Conservation (phyloP, 1,139 yeast genomes). For the Candida glucosophila region DNA sequence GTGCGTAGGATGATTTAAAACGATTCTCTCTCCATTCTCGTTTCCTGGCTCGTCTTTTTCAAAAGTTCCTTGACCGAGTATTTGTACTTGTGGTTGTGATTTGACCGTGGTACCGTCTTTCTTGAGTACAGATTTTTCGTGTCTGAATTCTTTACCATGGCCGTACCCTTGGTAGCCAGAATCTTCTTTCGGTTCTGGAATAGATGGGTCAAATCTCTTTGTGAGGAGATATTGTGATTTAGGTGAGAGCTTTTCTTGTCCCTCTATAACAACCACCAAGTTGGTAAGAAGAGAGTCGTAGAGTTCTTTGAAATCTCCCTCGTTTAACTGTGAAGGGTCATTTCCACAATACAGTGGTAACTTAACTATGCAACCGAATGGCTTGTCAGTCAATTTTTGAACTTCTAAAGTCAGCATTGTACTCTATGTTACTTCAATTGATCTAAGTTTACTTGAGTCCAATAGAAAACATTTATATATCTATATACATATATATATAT, state of each 20-base stretch:
- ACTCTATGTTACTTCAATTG: neutral
- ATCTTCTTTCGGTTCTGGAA: slow-evolving; percentile 39
- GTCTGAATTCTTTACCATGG: slow-evolving; percentile 79
- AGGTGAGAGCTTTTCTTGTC: slow-evolving; percentile 58
- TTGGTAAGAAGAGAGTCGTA: slow-evolving; percentile 57
- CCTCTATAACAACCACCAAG: slow-evolving; percentile 67
- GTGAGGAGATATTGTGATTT: slow-evolving; percentile 68
- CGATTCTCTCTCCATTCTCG: slow-evolving; percentile 47
- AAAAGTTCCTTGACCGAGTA: slow-evolving; percentile 74
- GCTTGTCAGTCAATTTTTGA: slow-evolving; percentile 41
- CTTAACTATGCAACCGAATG: slow-evolving; percentile 60
- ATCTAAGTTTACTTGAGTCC: neutral
- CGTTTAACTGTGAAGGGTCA: slow-evolving; percentile 68
- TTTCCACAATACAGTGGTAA: slow-evolving; percentile 57
- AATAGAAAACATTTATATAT: too few relatives aligned
- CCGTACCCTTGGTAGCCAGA: slow-evolving; percentile 56
- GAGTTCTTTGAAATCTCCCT: slow-evolving; percentile 53
- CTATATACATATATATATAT: too few relatives aligned
- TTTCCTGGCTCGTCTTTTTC: slow-evolving; percentile 62
- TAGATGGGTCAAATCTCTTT: slow-evolving; percentile 67
- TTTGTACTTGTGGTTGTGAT: slow-evolving; percentile 79
- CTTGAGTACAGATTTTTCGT: slow-evolving; percentile 63
- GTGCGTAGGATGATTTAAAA: slow-evolving; percentile 76
- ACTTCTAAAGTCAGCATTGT: slow-evolving; percentile 14
- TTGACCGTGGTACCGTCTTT: slow-evolving; percentile 79